phyloP scores from a whole-genome alignment of 805 yeast genomes.

The Kluyveromyces dobzhanskii region DNA sequence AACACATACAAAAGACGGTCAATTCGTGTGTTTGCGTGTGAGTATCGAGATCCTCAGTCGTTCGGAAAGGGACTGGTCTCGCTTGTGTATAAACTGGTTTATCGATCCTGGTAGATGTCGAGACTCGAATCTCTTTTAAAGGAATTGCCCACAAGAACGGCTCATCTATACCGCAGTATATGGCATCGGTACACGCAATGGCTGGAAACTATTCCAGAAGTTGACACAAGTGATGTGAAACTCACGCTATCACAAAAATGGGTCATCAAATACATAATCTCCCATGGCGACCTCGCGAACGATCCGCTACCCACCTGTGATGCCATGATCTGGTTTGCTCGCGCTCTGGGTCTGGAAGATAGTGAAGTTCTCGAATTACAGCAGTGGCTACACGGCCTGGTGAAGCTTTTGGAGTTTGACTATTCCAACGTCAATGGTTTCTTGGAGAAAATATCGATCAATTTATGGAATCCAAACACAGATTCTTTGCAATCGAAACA shows the following conservation, averaged over 20 bases:
- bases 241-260: not conserved
- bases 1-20: no score
- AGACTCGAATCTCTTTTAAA: conserved; percentile 1
- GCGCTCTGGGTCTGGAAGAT: not conserved
- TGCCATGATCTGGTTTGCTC: conserved; percentile 1
- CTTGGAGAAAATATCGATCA: conserved; percentile 19
- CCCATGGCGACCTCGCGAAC: conserved; percentile 2
- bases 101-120: not conserved
- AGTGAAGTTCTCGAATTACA: not conserved
- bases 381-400: not conserved
- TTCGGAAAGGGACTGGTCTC: no score
- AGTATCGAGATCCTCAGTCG: no score
- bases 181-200: conserved; percentile 1
- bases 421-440: not conserved
- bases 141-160: conserved; percentile 2
- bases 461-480: conserved; percentile 25
- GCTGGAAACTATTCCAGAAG: not conserved
- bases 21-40: no score
- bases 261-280: not conserved
- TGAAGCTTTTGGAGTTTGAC: not conserved
- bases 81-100: no score
- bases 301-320: not conserved
- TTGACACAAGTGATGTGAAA: no score
- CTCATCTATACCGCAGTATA: conserved; percentile 1
- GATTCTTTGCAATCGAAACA: conserved; percentile 16